phyloP scores from a whole-genome alignment of 176 grass and related monocot species.

The Paspalum notatum region DNA sequence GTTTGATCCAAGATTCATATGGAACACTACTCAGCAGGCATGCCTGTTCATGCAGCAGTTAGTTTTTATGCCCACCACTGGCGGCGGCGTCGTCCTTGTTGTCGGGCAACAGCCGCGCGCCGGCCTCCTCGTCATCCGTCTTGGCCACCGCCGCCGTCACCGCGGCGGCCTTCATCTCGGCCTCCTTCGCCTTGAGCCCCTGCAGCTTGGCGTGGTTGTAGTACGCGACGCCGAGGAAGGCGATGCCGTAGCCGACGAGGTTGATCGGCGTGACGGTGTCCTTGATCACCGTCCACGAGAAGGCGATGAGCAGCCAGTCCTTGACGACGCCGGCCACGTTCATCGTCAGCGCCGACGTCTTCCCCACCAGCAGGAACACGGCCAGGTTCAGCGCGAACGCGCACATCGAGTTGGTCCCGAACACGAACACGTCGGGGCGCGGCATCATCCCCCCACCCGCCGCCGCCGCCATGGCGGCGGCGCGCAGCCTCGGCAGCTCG shows the following conservation, averaged over 20 bases:
- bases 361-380: slow-evolving; percentile 85
- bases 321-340: slow-evolving; percentile 89
- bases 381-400: slow-evolving; percentile 90
- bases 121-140: slow-evolving; percentile 47
- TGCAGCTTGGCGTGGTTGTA: slow-evolving; percentile 88
- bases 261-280: slow-evolving; percentile 76
- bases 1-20: too few species aligned
- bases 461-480: neutral
- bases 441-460: neutral
- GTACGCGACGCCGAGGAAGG: slow-evolving; percentile 86
- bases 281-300: slow-evolving; percentile 89
- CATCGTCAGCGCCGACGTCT: slow-evolving; percentile 94
- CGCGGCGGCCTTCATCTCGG: slow-evolving; percentile 51
- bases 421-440: slow-evolving; percentile 62
- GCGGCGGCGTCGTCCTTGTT: neutral
- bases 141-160: neutral
- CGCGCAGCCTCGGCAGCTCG: slow-evolving; percentile 63
- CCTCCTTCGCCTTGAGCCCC: slow-evolving; percentile 74
- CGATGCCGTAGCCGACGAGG: slow-evolving; percentile 75
- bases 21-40: too few species aligned
- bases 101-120: slow-evolving; percentile 44
- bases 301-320: slow-evolving; percentile 90
- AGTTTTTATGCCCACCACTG: slow-evolving; percentile 42
- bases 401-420: slow-evolving; percentile 77
- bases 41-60: neutral